These are phyloP conservation scores for Begonia masoniana DNA, from an alignment of 306 rosid species.

Conservation along the genomic window DNA sequence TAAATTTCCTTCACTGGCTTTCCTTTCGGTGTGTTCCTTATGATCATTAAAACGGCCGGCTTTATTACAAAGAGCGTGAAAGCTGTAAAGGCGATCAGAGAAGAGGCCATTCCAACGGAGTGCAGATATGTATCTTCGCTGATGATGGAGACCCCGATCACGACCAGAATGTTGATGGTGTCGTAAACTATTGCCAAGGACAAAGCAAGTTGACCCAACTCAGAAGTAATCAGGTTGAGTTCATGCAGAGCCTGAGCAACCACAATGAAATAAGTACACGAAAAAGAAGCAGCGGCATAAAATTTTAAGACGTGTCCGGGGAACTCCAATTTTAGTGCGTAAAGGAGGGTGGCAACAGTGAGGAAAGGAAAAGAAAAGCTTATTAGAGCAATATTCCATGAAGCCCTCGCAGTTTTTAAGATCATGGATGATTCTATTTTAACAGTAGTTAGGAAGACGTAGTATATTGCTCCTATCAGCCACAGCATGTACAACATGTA, in stretches of 20 bases:
- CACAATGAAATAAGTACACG: conserved; percentile 31
- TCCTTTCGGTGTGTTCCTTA: too few species aligned
- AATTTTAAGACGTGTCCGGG: too few species aligned
- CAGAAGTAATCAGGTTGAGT: conserved; percentile 58
- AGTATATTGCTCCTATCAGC: conserved; percentile 54
- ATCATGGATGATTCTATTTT: conserved; percentile 35
- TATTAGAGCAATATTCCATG: conserved; percentile 17
- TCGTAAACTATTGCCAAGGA: conserved; percentile 40
- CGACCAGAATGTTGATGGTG: background rate
- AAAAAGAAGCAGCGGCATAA: conserved; percentile 13
- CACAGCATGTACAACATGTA: conserved; percentile 44
- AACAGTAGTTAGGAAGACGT: conserved; percentile 48
- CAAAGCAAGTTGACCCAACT: conserved; percentile 37
- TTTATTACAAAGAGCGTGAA: too few species aligned
- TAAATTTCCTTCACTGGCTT: too few species aligned
- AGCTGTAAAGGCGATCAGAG: too few species aligned
- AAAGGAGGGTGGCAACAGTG: too few species aligned
- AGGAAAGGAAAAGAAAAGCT: conserved; percentile 23
- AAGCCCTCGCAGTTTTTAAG: conserved; percentile 33
- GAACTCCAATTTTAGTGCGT: too few species aligned
- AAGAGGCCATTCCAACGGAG: too few species aligned
- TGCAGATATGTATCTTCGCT: background rate
- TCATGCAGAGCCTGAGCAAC: conserved; percentile 33
- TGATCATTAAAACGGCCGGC: too few species aligned
- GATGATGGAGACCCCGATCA: conserved; percentile 24